phyloP scores from a whole-genome alignment of 2,329 filamentous ascomycete species.

The Alternaria atra region DNA sequence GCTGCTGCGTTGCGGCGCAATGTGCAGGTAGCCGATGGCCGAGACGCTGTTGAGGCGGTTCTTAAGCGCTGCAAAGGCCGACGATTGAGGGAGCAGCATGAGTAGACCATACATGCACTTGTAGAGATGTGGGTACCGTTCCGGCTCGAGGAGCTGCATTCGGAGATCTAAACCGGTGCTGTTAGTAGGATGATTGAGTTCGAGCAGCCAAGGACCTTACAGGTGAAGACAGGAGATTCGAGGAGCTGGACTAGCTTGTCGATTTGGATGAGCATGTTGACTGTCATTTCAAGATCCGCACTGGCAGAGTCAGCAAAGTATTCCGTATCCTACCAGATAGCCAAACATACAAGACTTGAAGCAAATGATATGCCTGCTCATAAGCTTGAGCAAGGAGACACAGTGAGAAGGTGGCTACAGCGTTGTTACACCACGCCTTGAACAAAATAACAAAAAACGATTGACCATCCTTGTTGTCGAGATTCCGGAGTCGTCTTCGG shows the following conservation, averaged over 20 bases:
- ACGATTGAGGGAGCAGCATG: slow-evolving; percentile 98
- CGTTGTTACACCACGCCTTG: slow-evolving; percentile 97
- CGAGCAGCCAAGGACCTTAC: slow-evolving; percentile 60
- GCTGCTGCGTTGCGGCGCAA: slow-evolving; percentile 72
- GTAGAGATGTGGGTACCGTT: slow-evolving; percentile 93
- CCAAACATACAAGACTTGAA: slow-evolving; percentile 84
- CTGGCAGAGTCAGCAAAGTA: slow-evolving; percentile 58
- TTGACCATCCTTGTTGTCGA: slow-evolving; percentile 95
- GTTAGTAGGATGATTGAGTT: slow-evolving; percentile 22
- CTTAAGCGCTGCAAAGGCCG: slow-evolving; percentile 94
- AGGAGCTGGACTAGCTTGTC: slow-evolving; percentile 97
- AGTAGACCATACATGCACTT: slow-evolving; percentile 96
- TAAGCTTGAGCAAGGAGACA: slow-evolving; percentile 97
- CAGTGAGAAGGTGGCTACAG: slow-evolving; percentile 94
- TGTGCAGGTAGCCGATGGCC: slow-evolving; percentile 94
- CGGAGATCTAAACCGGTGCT: slow-evolving; percentile 73
- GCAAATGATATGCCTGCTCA: slow-evolving; percentile 93
- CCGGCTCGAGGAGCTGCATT: slow-evolving; percentile 92
- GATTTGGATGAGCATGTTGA: slow-evolving; percentile 98
- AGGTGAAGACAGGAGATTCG: slow-evolving; percentile 97
- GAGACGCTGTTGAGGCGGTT: slow-evolving; percentile 97
- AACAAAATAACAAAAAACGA: slow-evolving; percentile 94
- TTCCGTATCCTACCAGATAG: not conserved
- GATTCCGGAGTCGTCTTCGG: slow-evolving; percentile 85
- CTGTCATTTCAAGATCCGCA: slow-evolving; percentile 97